Percentiles rank a stretch among this genome's conserved stretches.
These are phyloP conservation scores for Ensete glaucum DNA, from an alignment of 176 grass and related monocot species.

Conservation along the genomic window DNA sequence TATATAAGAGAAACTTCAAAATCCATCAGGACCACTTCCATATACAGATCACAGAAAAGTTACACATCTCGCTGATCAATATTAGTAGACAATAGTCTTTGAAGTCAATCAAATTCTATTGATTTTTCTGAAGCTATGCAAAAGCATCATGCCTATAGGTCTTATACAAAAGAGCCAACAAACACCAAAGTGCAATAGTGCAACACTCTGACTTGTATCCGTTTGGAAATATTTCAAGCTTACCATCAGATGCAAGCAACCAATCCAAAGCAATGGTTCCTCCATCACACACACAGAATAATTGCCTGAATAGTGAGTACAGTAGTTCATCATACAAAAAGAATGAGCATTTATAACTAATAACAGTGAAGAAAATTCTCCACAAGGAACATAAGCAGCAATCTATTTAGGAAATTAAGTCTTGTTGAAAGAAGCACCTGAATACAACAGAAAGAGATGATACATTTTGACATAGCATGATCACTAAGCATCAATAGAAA, in stretches of 20 bases:
- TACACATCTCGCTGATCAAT: too few species aligned
- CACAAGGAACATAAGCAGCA: not conserved
- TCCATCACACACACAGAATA: conserved; percentile 65
- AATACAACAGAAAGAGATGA: too few species aligned
- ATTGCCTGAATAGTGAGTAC: conserved; percentile 44
- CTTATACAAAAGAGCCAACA: too few species aligned
- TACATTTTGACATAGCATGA: too few species aligned
- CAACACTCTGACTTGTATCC: not conserved
- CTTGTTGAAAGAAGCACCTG: too few species aligned
- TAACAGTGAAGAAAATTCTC: not conserved
- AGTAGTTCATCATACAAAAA: not conserved
- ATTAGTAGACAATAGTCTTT: not conserved
- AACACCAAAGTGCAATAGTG: too few species aligned
- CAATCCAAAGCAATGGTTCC: conserved; percentile 94
- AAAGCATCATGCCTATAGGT: too few species aligned
- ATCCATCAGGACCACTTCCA: too few species aligned
- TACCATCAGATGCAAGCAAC: conserved; percentile 52
- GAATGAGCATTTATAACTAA: not conserved
- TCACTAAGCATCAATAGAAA: not conserved
- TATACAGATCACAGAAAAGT: too few species aligned
- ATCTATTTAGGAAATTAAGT: not conserved
- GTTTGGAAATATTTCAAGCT: conserved; percentile 21
- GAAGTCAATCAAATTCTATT: not conserved
- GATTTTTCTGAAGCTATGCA: not conserved
- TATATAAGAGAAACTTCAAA: not conserved